Conservation (phyloP, 495 filamentous ascomycete species). For the Aspergillus nanangensis region DNA sequence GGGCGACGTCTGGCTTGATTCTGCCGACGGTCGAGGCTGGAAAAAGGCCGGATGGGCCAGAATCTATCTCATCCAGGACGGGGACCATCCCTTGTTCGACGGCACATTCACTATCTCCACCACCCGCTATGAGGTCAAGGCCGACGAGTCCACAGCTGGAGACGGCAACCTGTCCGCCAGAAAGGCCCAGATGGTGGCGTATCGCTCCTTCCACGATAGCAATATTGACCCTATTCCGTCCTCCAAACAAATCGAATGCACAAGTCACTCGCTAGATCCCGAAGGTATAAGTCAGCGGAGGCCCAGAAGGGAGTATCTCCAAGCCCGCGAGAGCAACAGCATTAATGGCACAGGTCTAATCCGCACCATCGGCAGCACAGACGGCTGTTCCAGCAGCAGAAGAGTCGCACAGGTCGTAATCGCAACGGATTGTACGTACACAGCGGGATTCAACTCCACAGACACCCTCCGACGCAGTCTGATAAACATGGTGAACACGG, state of each 20-base stretch:
- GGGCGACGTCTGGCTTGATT: not conserved
- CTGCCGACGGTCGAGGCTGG: conserved; percentile 40
- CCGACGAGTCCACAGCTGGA: not conserved
- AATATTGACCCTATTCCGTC: not conserved
- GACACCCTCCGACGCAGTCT: conserved; percentile 59
- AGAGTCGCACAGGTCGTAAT: conserved; percentile 83
- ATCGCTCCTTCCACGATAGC: conserved; percentile 30
- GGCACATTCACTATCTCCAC: conserved; percentile 69
- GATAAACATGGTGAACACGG: conserved; percentile 72
- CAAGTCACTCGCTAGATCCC: not conserved
- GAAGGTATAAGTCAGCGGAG: too few relatives aligned
- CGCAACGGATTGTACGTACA: conserved; percentile 87
- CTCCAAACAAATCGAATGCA: not conserved
- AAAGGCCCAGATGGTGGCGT: conserved; percentile 42
- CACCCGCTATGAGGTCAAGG: conserved; percentile 61
- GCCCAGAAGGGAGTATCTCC: not conserved
- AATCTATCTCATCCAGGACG: conserved; percentile 66
- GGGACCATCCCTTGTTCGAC: conserved; percentile 68
- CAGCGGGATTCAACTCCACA: conserved; percentile 55
- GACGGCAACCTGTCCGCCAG: conserved; percentile 31
- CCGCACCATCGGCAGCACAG: conserved; percentile 63
- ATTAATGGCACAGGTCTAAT: not conserved
- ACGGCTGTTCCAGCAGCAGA: conserved; percentile 73
- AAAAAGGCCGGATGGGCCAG: conserved; percentile 75
- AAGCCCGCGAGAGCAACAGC: not conserved